phyloP scores from a whole-genome alignment of 73 alveolate species.

The Uronychia setigera region DNA sequence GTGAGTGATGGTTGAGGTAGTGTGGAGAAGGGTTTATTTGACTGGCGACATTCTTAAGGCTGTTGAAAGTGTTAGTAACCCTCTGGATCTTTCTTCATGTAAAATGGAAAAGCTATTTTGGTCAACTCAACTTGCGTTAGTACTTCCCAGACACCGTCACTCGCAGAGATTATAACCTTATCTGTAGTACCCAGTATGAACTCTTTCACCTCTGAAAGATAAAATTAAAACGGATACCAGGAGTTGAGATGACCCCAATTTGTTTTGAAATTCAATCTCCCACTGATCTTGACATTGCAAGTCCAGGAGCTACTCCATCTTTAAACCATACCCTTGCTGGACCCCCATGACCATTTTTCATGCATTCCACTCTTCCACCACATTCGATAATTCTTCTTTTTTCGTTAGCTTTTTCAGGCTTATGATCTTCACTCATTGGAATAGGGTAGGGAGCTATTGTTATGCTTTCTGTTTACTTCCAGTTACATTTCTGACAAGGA shows the following conservation, averaged over 20 bases:
- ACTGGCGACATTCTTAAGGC: too few species aligned
- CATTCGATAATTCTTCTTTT: constrained; percentile 41
- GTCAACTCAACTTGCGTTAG: neutral
- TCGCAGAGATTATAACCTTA: neutral
- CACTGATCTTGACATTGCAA: constrained; percentile 55
- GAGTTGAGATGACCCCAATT: constrained; percentile 49
- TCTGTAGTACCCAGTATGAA: neutral
- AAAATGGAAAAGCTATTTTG: neutral
- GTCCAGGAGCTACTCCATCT: constrained; percentile 63
- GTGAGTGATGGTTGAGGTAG: too few species aligned
- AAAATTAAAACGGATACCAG: neutral
- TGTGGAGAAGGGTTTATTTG: too few species aligned
- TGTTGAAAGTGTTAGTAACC: too few species aligned
- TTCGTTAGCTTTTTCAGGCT: constrained; percentile 60
- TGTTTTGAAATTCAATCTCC: constrained; percentile 61
- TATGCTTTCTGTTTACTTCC: neutral
- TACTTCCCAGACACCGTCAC: neutral
- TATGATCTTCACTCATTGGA: constrained; percentile 58
- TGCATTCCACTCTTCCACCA: constrained; percentile 58
- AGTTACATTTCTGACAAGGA: constrained; percentile 20
- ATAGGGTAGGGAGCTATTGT: constrained; percentile 22
- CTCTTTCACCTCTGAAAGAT: neutral
- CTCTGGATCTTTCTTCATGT: neutral
- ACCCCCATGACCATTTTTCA: constrained; percentile 47
- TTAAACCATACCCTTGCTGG: constrained; percentile 51